These are phyloP conservation scores for Floccularia luteovirens DNA, from an alignment of 768 basidiomycete genomes.

Conservation along the genomic window DNA sequence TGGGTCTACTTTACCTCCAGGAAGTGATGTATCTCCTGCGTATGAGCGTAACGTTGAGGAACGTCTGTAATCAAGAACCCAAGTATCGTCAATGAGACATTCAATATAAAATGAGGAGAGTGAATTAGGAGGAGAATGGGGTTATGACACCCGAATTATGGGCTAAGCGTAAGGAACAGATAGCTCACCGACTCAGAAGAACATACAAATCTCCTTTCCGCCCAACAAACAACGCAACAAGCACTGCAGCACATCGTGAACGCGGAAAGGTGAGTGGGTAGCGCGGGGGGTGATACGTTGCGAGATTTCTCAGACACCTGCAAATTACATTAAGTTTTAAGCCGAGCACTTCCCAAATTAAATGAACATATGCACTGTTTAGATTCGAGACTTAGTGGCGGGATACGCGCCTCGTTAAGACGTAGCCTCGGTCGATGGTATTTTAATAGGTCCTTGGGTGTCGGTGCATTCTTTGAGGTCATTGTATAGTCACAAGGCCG, in stretches of 20 bases:
- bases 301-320: constrained; percentile 54
- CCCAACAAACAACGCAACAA: constrained; percentile 82
- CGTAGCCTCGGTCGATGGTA: constrained; percentile 40
- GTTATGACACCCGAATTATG: no score
- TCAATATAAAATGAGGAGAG: not conserved
- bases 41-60: constrained; percentile 67
- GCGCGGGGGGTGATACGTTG: constrained; percentile 36
- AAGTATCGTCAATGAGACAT: no score
- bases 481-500: no score
- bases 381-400: constrained; percentile 42
- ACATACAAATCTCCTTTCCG: constrained; percentile 81
- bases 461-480: constrained; percentile 12
- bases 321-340: not conserved
- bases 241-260: constrained; percentile 62
- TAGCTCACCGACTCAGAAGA: constrained; percentile 72
- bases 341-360: not conserved
- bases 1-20: constrained; percentile 76
- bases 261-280: constrained; percentile 39
- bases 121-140: not conserved
- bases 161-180: no score
- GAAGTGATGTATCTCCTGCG: constrained; percentile 84
- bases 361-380: constrained; percentile 27
- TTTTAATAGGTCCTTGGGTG: constrained; percentile 30
- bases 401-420: constrained; percentile 31
- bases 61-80: constrained; percentile 38